A percentile compares a stretch with the other conserved stretches of the same genome.
Conservation (phyloP, 306 rosid genomes). For the Oxytropis ochrocephala region DNA sequence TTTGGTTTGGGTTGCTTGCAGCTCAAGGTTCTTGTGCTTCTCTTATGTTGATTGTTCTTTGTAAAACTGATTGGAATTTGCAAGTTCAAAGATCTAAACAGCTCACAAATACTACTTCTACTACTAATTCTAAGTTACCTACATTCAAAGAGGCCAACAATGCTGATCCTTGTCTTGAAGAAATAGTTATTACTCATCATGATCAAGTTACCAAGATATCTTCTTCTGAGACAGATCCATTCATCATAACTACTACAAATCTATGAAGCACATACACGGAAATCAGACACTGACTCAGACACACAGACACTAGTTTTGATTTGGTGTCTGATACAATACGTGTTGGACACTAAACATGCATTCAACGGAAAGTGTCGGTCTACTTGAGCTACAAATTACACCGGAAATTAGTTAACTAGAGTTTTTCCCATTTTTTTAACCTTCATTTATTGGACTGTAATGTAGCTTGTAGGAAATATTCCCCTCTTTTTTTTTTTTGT, state of each 20-base stretch:
- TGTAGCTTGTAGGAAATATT: neutral
- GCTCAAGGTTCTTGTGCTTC: conserved; percentile 80
- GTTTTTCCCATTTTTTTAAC: conserved; percentile 20
- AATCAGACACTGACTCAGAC: no score
- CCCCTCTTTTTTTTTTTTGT: neutral
- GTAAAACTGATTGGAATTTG: conserved; percentile 71
- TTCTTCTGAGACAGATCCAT: conserved; percentile 63
- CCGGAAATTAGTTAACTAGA: conserved; percentile 6
- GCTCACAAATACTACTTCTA: conserved; percentile 39
- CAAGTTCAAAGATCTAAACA: conserved; percentile 56
- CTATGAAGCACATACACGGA: no score
- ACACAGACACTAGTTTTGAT: no score
- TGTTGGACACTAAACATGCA: no score
- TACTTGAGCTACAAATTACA: neutral
- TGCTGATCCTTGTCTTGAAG: conserved; percentile 33
- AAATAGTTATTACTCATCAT: conserved; percentile 34
- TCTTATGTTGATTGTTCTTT: conserved; percentile 74
- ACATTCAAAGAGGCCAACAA: conserved; percentile 12
- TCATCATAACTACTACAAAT: conserved; percentile 7
- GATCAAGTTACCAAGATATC: conserved; percentile 24
- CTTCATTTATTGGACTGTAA: conserved; percentile 33
- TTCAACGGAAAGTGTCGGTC: no score
- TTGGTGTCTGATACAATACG: no score
- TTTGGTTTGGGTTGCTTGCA: conserved; percentile 94
- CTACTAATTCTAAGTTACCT: conserved; percentile 20